phyloP scores from a whole-genome alignment of 352 stramenopile genomes.

The Phytopythium oedochilum region DNA sequence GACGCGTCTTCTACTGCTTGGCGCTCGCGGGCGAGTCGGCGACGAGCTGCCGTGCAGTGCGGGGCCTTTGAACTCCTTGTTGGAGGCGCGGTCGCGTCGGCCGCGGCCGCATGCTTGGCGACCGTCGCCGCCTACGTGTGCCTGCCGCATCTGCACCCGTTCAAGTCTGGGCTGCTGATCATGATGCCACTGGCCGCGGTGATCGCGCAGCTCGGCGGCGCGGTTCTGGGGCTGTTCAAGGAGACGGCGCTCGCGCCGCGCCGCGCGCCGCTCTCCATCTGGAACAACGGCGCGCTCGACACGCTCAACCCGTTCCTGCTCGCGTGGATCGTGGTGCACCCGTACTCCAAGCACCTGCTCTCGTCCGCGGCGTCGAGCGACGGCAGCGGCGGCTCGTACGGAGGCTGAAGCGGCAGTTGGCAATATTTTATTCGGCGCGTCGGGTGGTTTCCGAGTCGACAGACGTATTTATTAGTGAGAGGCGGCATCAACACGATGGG shows the following conservation, averaged over 20 bases:
- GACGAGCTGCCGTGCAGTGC: neutral
- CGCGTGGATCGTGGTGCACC: slow-evolving; percentile 55
- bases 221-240: slow-evolving; percentile 35
- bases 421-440: no score
- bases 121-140: slow-evolving; percentile 15
- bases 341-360: slow-evolving; percentile 50
- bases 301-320: slow-evolving; percentile 54
- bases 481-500: no score
- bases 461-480: slow-evolving; percentile 6
- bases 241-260: slow-evolving; percentile 28
- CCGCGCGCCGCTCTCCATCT: slow-evolving; percentile 17
- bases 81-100: slow-evolving; percentile 18
- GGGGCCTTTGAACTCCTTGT: neutral
- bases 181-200: slow-evolving; percentile 22
- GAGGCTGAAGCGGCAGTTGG: neutral
- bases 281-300: slow-evolving; percentile 52
- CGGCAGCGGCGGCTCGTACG: neutral
- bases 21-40: neutral
- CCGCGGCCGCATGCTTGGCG: slow-evolving; percentile 9
- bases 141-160: slow-evolving; percentile 12
- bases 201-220: slow-evolving; percentile 31
- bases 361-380: slow-evolving; percentile 2
- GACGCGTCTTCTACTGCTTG: neutral
- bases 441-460: no score
- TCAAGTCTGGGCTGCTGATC: slow-evolving; percentile 19